Conservation (phyloP, 192 early-diverging fungal species). For the Podila verticillata region DNA sequence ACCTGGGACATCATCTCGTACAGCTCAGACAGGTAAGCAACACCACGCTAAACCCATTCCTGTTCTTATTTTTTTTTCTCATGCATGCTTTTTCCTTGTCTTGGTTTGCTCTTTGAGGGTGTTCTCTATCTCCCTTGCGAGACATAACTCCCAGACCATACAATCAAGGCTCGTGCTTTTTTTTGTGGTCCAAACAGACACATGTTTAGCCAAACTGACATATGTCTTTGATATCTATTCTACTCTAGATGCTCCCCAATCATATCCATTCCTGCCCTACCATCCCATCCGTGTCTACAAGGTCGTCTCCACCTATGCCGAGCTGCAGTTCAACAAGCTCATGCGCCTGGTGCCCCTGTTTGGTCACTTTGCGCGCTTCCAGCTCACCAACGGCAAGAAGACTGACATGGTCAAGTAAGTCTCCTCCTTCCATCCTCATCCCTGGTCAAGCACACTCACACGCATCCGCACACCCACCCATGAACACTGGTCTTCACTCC, state of each 20-base stretch:
- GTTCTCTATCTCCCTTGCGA: too few species aligned
- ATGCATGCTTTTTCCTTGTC: neutral
- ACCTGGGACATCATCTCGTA: neutral
- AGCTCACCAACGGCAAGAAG: constrained; percentile 50
- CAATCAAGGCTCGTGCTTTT: neutral
- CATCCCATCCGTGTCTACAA: constrained; percentile 52
- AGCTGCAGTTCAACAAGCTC: constrained; percentile 41
- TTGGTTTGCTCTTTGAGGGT: neutral
- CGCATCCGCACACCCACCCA: too few species aligned
- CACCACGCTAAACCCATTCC: constrained; percentile 4
- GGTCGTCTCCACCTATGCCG: constrained; percentile 47
- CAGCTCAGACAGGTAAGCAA: constrained; percentile 52
- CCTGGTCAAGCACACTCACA: too few species aligned
- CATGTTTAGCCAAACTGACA: neutral
- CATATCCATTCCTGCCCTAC: constrained; percentile 44
- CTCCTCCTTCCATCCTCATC: neutral
- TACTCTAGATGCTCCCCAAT: constrained; percentile 34
- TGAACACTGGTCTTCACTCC: neutral
- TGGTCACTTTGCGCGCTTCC: constrained; percentile 51
- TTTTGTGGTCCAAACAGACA: neutral
- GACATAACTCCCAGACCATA: neutral
- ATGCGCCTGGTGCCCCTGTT: constrained; percentile 47
- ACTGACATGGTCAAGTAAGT: constrained; percentile 51
- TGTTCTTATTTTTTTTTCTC: neutral
- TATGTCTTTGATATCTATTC: neutral